A percentile compares a stretch with the other conserved stretches of the same genome.
Evolutionary conservation across 2,329 filamentous ascomycete species (phyloP).

Genomic region (Elsinoe arachidis): DNA sequence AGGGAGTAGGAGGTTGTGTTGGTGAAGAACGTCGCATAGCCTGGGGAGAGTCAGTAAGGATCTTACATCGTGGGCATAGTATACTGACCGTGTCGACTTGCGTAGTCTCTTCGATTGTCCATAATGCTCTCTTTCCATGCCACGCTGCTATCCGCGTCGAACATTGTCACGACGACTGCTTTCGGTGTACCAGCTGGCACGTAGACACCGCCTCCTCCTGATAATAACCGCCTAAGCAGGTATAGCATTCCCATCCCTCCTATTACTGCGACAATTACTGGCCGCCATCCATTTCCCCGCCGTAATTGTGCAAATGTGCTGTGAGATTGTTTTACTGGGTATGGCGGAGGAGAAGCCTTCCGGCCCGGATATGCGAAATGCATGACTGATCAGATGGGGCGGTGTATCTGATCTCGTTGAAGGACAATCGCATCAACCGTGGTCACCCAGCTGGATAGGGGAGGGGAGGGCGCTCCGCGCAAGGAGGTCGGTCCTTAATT

Average conservation of each 20-base stretch:
- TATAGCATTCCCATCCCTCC: slow-evolving; percentile 52
- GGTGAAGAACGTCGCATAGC: slow-evolving; percentile 79
- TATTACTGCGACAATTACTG: slow-evolving; percentile 47
- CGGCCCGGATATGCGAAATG: slow-evolving; percentile 81
- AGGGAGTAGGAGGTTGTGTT: slow-evolving; percentile 68
- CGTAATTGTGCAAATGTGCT: slow-evolving; percentile 38
- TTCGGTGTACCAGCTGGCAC: slow-evolving; percentile 40
- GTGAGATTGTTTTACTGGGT: slow-evolving; percentile 50
- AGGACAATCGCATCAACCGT: neutral
- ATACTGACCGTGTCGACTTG: slow-evolving; percentile 67
- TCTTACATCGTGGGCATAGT: neutral
- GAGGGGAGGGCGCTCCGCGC: neutral
- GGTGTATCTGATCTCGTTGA: neutral
- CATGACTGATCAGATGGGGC: slow-evolving; percentile 43
- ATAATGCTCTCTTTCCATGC: slow-evolving; percentile 65
- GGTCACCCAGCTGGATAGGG: neutral
- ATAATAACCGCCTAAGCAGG: slow-evolving; percentile 43
- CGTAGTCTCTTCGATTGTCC: slow-evolving; percentile 78
- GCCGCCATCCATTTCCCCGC: slow-evolving; percentile 26
- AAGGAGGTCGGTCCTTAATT: slow-evolving; percentile 1
- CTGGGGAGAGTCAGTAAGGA: slow-evolving; percentile 36
- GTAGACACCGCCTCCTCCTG: neutral
- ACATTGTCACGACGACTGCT: slow-evolving; percentile 73
- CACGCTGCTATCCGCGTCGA: slow-evolving; percentile 60
- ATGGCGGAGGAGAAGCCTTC: slow-evolving; percentile 69